A percentile compares a stretch with the other conserved stretches of the same genome.
Conservation (phyloP, 1,139 yeast genomes). For the Pichia sp. region DNA sequence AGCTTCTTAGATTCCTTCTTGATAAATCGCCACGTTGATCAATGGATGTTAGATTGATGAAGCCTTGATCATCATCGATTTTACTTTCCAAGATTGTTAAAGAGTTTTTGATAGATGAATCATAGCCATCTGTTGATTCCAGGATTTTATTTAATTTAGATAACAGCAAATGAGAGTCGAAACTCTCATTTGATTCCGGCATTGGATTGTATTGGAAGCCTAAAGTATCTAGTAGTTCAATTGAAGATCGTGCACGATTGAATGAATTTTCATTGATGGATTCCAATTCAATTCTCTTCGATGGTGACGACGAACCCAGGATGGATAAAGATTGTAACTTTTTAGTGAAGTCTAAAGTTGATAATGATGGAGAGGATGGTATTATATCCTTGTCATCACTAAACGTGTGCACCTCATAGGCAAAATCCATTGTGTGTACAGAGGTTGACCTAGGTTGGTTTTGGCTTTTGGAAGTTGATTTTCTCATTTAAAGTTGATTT, state of each 20-base stretch:
- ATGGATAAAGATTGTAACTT: not conserved
- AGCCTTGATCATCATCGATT: constrained; percentile 19
- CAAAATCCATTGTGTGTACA: constrained; percentile 9
- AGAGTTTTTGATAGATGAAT: constrained; percentile 43
- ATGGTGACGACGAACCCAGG: not conserved
- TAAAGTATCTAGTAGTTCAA: constrained; percentile 19
- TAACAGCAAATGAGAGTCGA: constrained; percentile 37
- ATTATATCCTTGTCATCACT: not conserved
- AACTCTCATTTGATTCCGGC: constrained; percentile 2
- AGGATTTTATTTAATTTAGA: constrained; percentile 34
- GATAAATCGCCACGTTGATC: constrained; percentile 53
- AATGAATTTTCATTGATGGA: constrained; percentile 25
- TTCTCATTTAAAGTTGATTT: not conserved
- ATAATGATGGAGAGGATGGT: constrained; percentile 1
- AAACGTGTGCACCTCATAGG: constrained; percentile 10
- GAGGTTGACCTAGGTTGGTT: no score
- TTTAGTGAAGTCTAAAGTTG: constrained; percentile 1
- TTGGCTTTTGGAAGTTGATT: not conserved
- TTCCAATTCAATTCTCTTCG: not conserved
- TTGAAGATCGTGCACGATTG: constrained; percentile 34
- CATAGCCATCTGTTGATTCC: constrained; percentile 30
- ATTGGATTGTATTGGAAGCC: constrained; percentile 8
- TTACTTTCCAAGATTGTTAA: constrained; percentile 42
- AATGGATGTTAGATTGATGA: constrained; percentile 40
- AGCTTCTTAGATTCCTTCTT: constrained; percentile 57